Evolutionary conservation across 106 monocot species (phyloP).

Genomic region (Allium sativum): DNA sequence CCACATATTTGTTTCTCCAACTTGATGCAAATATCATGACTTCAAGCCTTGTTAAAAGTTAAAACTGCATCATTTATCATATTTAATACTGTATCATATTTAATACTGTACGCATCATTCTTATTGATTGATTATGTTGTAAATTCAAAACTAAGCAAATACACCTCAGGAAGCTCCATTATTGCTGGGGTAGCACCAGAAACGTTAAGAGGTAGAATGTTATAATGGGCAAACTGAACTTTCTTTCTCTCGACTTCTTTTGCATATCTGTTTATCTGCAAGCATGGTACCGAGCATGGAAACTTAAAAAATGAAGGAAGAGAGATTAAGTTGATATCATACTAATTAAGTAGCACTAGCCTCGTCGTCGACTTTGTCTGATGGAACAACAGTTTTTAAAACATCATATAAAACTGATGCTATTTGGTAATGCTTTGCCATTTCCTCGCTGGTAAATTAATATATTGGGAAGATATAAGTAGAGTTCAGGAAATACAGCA

Average conservation of each 20-base stretch:
- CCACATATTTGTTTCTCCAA: too few relatives aligned
- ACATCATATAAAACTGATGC: conserved; percentile 92
- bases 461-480: not conserved
- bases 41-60: too few relatives aligned
- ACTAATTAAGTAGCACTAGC: conserved; percentile 15
- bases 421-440: conserved; percentile 89
- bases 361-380: conserved; percentile 63
- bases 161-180: conserved; percentile 83
- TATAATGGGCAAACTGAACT: conserved; percentile 70
- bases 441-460: conserved; percentile 61
- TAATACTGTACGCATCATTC: too few relatives aligned
- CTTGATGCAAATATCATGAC: too few relatives aligned
- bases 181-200: conserved; percentile 48
- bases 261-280: conserved; percentile 67
- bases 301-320: not conserved
- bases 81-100: too few relatives aligned
- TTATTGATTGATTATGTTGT: too few relatives aligned
- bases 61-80: too few relatives aligned
- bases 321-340: not conserved
- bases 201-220: conserved; percentile 84
- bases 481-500: not conserved
- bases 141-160: too few relatives aligned
- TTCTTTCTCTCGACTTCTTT: conserved; percentile 79
- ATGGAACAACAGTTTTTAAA: conserved; percentile 60
- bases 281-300: conserved; percentile 5